Base-by-base conservation (phyloP, 352 stramenopile species). In the Blastocystis sp. region DNA sequence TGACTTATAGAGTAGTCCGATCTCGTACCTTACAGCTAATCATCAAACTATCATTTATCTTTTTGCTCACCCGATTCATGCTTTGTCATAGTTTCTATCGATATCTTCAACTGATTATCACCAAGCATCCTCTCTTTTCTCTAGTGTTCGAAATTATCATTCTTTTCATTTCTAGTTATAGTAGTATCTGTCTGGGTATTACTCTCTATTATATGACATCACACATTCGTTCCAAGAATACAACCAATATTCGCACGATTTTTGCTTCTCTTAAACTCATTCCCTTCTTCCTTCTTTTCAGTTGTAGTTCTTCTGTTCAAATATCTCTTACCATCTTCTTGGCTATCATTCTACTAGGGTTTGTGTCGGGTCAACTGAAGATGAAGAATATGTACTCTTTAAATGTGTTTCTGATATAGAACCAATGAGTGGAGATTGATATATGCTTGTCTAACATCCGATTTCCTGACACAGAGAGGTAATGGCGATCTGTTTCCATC, bases 11-110 rank as follows among this genome's bases (percentile, higher is more conserved):
- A 37, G 27, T 65, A 9, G 27, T 83, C 42, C 71, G 71, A 7
- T 65, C 71, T 21, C 43, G 51, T 19, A n/a, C 6, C 43, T 35
- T 83, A 21, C 46, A 83, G 37, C 29, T 37, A 32, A 4, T 29
- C 4, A 29, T 83, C 9, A 83, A 83, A 83, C n/a, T 83, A 3
- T 19, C 51, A 2, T 63, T 83, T 19, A 83, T 63, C 51, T 57
- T 57, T 35, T 0, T 46, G 1, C 16, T 66, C 24, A 37, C 58
- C 19, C 71, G 71, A 0, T 46, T n/a, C 35, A 32, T 32, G 7
- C 39, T 63, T n/a, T 83, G 42, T 9, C 71, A 83, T 56, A 67
- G 51, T 21, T 66, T 83, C 46, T 83, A 66, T 56, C 29, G 37
- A 6, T 43, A 65, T 54, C 49, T 83, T 32, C 14, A 24, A 24